These are phyloP conservation scores for Yarrowia yakushimensis DNA, from an alignment of 805 yeast genomes.

Conservation along the genomic window DNA sequence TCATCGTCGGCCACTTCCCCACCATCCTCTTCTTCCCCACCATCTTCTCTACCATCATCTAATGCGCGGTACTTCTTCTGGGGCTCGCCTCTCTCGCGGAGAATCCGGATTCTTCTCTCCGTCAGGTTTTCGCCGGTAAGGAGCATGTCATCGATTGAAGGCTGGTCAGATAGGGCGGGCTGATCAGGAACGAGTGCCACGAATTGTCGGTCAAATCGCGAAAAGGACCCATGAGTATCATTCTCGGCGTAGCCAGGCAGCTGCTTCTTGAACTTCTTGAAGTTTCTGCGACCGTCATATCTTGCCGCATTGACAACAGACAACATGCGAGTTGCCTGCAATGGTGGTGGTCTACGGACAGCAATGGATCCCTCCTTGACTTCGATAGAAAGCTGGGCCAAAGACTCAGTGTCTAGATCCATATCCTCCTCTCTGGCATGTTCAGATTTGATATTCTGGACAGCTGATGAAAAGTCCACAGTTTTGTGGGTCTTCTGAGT, in stretches of 20 bases:
- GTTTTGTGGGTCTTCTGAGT: neutral
- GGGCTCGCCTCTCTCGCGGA: neutral
- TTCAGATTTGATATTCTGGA: neutral
- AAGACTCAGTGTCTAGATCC: neutral
- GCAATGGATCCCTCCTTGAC: constrained; percentile 6
- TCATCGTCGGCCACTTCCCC: neutral
- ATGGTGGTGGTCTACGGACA: neutral
- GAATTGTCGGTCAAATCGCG: constrained; percentile 3
- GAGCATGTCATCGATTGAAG: neutral
- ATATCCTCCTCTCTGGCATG: neutral
- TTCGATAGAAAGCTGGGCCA: neutral
- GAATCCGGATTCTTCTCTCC: constrained; percentile 1
- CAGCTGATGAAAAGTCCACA: neutral
- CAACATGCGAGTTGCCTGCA: constrained; percentile 14
- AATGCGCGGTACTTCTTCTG: neutral
- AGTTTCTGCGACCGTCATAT: constrained; percentile 13
- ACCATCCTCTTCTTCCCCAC: neutral
- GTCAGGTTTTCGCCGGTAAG: neutral
- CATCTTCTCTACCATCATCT: neutral
- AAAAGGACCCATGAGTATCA: neutral
- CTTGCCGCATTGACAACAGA: constrained; percentile 3
- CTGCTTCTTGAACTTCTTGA: constrained; percentile 6
- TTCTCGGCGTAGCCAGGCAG: neutral
- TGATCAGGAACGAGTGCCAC: neutral
- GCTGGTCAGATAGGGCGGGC: neutral